Conservation (phyloP, 202 grass and related monocot species). For the Eragrostis tef region DNA sequence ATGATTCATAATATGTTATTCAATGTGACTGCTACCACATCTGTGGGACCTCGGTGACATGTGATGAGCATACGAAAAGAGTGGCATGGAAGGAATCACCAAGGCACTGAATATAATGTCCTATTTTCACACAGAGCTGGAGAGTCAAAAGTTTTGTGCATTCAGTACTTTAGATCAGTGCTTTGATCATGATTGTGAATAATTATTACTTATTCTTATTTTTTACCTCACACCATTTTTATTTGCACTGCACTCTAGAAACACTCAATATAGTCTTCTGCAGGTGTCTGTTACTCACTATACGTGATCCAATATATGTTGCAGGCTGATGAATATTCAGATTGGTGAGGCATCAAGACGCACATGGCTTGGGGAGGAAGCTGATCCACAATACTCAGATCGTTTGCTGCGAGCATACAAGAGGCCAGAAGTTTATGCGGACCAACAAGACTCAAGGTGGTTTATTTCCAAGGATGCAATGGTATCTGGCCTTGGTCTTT, state of each 20-base stretch:
- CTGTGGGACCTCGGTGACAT: neutral
- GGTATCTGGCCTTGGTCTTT: conserved; percentile 84
- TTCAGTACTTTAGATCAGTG: conserved; percentile 11
- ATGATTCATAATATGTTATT: neutral
- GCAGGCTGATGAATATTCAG: conserved; percentile 77
- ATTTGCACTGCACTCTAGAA: neutral
- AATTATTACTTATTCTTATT: neutral
- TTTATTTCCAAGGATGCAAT: conserved; percentile 96
- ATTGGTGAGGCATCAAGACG: conserved; percentile 82
- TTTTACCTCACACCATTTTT: neutral
- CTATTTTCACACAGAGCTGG: conserved; percentile 1
- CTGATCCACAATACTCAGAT: conserved; percentile 74
- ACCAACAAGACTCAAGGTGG: conserved; percentile 78
- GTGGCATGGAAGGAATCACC: neutral
- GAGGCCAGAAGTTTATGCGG: conserved; percentile 56
- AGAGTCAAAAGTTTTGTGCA: conserved; percentile 7
- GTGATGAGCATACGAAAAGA: neutral
- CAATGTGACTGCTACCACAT: neutral
- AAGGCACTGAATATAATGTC: too few species aligned
- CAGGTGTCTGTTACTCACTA: conserved; percentile 23
- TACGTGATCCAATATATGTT: conserved; percentile 18
- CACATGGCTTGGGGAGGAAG: conserved; percentile 86
- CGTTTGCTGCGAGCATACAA: conserved; percentile 74
- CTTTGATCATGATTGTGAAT: neutral
- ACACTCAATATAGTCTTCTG: conserved; percentile 31